Conservation (phyloP, 2,329 filamentous ascomycete genomes). For the Phaeoacremonium minimum region DNA sequence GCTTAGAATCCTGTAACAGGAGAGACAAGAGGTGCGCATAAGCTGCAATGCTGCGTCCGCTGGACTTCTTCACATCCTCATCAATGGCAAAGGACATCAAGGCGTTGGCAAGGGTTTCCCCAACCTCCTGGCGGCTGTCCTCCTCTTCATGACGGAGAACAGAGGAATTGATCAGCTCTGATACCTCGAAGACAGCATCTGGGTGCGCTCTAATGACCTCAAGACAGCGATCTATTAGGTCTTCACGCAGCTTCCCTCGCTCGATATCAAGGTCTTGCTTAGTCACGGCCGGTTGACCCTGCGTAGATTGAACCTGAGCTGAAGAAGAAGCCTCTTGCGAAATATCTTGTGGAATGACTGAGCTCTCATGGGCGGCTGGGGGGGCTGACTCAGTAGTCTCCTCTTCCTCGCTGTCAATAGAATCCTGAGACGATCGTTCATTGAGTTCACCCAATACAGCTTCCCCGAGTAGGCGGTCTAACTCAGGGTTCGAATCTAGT, state of each 20-base stretch:
- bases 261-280: conserved; percentile 77
- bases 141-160: conserved; percentile 54
- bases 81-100: conserved; percentile 65
- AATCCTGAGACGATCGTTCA: conserved; percentile 17
- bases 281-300: conserved; percentile 40
- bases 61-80: conserved; percentile 61
- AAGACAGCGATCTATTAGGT: conserved; percentile 83
- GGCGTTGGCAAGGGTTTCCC: conserved; percentile 77
- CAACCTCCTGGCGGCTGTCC: conserved; percentile 65
- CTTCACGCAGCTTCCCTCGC: conserved; percentile 65
- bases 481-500: conserved; percentile 19
- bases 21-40: conserved; percentile 90
- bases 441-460: conserved; percentile 13
- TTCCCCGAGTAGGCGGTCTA: conserved; percentile 18
- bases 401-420: conserved; percentile 17
- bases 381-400: conserved; percentile 7
- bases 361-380: conserved; percentile 1
- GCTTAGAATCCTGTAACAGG: conserved; percentile 71
- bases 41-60: conserved; percentile 65
- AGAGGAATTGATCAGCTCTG: conserved; percentile 77
- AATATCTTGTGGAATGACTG: neutral
- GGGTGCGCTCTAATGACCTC: conserved; percentile 87
- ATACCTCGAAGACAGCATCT: conserved; percentile 83
- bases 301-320: conserved; percentile 11
- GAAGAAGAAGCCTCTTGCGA: conserved; percentile 18